Conservation (phyloP, 1,284 basidiomycete species). For the Naganishia albida region DNA sequence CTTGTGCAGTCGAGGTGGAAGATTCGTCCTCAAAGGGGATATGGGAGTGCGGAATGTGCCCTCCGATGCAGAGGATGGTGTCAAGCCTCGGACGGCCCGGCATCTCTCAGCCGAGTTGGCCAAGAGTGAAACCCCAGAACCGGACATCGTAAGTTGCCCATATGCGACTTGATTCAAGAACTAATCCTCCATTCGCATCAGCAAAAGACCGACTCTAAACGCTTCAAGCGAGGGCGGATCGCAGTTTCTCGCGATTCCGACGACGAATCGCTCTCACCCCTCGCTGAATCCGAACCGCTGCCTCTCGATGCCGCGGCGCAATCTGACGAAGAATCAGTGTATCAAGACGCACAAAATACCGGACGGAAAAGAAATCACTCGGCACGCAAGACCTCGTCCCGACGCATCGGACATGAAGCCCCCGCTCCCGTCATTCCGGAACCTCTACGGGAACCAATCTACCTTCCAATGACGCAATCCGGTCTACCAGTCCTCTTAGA, state of each 20-base stretch:
- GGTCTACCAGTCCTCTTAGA: constrained; percentile 31
- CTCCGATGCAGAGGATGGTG: not conserved
- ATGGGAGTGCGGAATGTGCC: not conserved
- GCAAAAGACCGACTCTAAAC: constrained; percentile 1
- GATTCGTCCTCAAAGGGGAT: not conserved
- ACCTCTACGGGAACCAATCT: constrained; percentile 8
- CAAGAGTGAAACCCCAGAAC: not conserved
- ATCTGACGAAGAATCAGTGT: constrained; percentile 17
- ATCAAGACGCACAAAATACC: not conserved
- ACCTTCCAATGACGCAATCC: constrained; percentile 22
- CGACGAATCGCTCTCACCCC: not conserved
- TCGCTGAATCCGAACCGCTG: constrained; percentile 9
- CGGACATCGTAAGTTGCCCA: not conserved
- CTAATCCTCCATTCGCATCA: not conserved
- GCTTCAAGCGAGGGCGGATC: not conserved
- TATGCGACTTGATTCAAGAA: no score
- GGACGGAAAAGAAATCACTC: constrained; percentile 10
- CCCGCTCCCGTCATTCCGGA: not conserved
- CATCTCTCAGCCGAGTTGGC: not conserved
- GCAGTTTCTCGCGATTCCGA: not conserved
- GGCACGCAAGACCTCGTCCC: not conserved
- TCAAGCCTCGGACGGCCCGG: not conserved
- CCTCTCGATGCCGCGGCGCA: constrained; percentile 22
- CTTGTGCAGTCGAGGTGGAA: constrained; percentile 7
- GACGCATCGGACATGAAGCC: not conserved